phyloP scores from a whole-genome alignment of 2,329 filamentous ascomycete species.

The Phyllosticta citribraziliensis region DNA sequence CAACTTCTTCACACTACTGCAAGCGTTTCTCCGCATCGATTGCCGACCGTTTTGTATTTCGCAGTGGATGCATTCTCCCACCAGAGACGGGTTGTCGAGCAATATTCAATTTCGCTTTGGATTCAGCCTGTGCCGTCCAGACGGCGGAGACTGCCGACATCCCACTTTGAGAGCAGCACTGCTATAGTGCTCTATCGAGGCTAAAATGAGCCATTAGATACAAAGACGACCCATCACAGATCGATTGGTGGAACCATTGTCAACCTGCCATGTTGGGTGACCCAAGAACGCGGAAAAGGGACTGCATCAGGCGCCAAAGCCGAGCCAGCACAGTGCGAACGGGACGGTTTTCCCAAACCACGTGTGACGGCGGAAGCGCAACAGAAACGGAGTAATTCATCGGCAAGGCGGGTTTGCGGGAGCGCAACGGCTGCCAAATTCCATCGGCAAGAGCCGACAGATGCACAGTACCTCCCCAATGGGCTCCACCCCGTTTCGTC shows the following conservation, averaged over 20 bases:
- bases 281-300: not conserved
- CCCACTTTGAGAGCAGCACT: not conserved
- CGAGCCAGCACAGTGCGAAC: not conserved
- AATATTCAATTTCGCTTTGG: not conserved
- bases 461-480: not conserved
- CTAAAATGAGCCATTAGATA: not conserved
- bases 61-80: not conserved
- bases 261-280: not conserved
- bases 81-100: not conserved
- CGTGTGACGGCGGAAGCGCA: not conserved
- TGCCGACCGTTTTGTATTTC: not conserved
- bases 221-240: not conserved
- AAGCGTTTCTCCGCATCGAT: not conserved
- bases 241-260: not conserved
- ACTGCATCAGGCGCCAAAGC: not conserved
- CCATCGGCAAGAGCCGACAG: not conserved
- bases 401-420: not conserved
- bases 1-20: not conserved
- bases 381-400: not conserved
- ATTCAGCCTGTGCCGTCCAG: not conserved
- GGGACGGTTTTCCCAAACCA: not conserved
- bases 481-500: not conserved
- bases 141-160: not conserved
- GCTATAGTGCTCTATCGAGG: not conserved
- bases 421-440: not conserved